Evolutionary conservation across 768 basidiomycete species (phyloP).

Genomic region (Trametes villosa): DNA sequence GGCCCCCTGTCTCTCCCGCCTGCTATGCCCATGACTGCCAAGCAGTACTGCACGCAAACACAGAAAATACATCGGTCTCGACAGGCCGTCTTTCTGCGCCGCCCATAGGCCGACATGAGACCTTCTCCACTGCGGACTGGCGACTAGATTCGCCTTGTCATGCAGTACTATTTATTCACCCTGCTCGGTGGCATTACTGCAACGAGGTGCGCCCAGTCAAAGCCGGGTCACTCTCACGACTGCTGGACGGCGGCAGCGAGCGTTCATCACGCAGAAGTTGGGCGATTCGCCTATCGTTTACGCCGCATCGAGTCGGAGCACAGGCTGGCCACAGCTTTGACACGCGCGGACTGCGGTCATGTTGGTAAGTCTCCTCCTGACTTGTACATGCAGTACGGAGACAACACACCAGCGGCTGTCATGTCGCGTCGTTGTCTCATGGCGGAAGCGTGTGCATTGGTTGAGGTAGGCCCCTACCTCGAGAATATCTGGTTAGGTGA

Average conservation of each 20-base stretch:
- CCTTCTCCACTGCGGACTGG: not conserved
- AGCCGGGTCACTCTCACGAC: not conserved
- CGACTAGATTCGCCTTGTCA: not conserved
- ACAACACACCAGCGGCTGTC: too few relatives aligned
- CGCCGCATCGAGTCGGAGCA: not conserved
- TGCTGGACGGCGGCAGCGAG: not conserved
- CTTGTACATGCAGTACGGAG: too few relatives aligned
- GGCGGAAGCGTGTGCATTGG: too few relatives aligned
- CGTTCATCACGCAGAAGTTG: not conserved
- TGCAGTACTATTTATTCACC: not conserved
- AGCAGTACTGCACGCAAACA: not conserved
- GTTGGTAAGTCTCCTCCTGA: too few relatives aligned
- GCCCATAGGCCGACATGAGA: not conserved
- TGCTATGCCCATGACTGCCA: not conserved
- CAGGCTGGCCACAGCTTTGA: not conserved
- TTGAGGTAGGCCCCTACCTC: too few relatives aligned
- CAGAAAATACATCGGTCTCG: not conserved
- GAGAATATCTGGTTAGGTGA: too few relatives aligned
- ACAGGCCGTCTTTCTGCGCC: not conserved
- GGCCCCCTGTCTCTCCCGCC: not conserved
- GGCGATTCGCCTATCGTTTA: not conserved
- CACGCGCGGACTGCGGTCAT: too few relatives aligned
- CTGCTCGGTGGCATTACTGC: not conserved
- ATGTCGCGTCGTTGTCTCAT: too few relatives aligned
- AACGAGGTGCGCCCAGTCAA: not conserved